Evolutionary conservation across 1,284 basidiomycete species (phyloP), one percentile per base, ranked within the genome.

Genomic region (Marasmius oreades): DNA sequence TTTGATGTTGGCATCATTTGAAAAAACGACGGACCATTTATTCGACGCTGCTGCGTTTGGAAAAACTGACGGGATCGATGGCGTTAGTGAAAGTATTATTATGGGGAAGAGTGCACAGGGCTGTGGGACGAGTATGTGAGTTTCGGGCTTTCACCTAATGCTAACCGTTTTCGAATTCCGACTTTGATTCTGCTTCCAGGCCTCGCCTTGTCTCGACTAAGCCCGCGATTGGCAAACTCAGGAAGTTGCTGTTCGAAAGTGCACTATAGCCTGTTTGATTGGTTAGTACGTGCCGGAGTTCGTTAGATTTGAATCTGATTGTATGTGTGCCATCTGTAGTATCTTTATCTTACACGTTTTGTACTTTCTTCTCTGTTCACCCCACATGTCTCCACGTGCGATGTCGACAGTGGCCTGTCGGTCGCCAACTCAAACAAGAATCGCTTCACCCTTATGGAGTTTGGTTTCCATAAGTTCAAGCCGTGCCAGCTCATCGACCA

Each of bases 31-130:
- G 11, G 97, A 99, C 75, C 97, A 99, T 71, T 75, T 99, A 60
- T 99, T 99, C 73, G 95, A 99, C 67, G 97, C 97, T 1, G 92
- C 97, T 3, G 90, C 97, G 8, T 97, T 90, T 70, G 94, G 95
- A 18, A 98, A 99, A 75, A 94, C 88, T 55, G 97, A 99, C 68
- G 85, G 84, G 56, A 97, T 99, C 58, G 87, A 93, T 34, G 97
- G 97, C 57, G 96, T 99, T 0, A 98, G 95, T 18, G 97, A 99
- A 72, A 98, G 95, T 70, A 99, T 99, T 71, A 99, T 99, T 70
- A 97, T 99, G 93, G 96, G 97, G 33, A 98, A 97, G 66, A 90
- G 95, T n/a, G 94, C 95, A 0, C 89, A 94, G 20, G 91, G 88
- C 61, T 95, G 95, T 66, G 96, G 96, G 26, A 98, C 96, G 22